phyloP scores from a whole-genome alignment of 2,329 filamentous ascomycete species.

The Phyllosticta ampelicida region DNA sequence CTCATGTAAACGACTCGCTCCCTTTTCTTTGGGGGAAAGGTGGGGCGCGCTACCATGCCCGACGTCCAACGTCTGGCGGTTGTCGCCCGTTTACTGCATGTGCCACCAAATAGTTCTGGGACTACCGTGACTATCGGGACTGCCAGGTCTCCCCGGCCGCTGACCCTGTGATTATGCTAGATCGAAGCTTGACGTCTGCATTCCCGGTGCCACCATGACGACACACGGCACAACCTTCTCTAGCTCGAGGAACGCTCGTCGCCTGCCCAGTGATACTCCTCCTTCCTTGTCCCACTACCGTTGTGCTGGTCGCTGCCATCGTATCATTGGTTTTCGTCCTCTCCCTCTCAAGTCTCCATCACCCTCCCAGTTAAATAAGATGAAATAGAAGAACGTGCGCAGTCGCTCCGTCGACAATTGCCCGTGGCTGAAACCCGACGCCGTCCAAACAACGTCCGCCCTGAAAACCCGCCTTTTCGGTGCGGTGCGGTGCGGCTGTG shows the following conservation, averaged over 20 bases:
- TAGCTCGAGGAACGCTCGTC: no score
- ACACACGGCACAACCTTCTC: neutral
- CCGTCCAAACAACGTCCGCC: neutral
- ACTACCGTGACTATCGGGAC: neutral
- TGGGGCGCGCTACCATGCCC: no score
- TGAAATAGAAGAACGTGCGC: neutral
- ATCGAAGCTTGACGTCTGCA: neutral
- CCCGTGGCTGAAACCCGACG: neutral
- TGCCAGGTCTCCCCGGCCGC: neutral
- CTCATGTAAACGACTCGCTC: no score
- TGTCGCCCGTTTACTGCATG: no score
- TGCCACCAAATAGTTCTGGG: no score
- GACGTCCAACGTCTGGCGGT: no score
- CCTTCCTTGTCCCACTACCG: neutral
- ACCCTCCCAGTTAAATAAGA: neutral
- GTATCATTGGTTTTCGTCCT: neutral
- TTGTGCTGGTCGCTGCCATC: neutral
- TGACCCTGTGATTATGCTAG: neutral
- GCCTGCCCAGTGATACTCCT: no score
- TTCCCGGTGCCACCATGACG: neutral
- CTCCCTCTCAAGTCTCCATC: neutral
- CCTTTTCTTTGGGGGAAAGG: no score
- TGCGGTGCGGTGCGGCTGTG: neutral
- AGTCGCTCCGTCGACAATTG: neutral
- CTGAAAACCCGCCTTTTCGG: neutral